Evolutionary conservation across 441 rosid species (phyloP).

Genomic region (Isatis lusitanica): DNA sequence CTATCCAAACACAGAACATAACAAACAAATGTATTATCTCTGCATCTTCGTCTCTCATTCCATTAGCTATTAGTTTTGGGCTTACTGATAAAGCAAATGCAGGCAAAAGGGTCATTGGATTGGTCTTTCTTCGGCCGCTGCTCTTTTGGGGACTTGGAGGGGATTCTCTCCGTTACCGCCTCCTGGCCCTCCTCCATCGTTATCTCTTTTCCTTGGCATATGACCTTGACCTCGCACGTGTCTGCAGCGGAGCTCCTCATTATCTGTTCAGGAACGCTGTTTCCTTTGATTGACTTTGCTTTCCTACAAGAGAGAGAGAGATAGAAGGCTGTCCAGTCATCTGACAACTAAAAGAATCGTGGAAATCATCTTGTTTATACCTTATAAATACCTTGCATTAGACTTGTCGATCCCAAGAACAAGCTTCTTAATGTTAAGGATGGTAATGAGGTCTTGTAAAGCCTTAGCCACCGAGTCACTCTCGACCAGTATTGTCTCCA

Average conservation of each 20-base stretch:
- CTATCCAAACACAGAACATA: constrained; percentile 16
- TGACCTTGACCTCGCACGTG: constrained; percentile 55
- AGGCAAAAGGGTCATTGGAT: constrained; percentile 40
- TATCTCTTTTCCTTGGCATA: constrained; percentile 63
- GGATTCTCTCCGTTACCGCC: constrained; percentile 14
- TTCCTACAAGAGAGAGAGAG: constrained; percentile 41
- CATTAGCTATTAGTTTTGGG: constrained; percentile 34
- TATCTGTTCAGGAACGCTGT: constrained; percentile 54
- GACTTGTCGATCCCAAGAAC: constrained; percentile 75
- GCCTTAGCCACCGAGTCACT: constrained; percentile 72
- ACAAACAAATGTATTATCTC: constrained; percentile 9
- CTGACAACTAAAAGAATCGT: neutral
- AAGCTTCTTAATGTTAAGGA: constrained; percentile 69
- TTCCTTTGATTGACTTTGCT: constrained; percentile 49
- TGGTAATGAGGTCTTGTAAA: constrained; percentile 61
- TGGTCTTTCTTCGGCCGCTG: constrained; percentile 28
- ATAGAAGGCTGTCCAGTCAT: neutral
- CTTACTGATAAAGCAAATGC: constrained; percentile 61
- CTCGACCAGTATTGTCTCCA: constrained; percentile 74
- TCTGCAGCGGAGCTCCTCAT: constrained; percentile 50
- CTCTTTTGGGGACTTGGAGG: constrained; percentile 14
- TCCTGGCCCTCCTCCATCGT: constrained; percentile 28
- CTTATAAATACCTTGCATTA: constrained; percentile 47
- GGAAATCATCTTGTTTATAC: neutral
- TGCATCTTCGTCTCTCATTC: neutral